Conservation (phyloP, 2,329 filamentous ascomycete species). For the Colletotrichum incanum region DNA sequence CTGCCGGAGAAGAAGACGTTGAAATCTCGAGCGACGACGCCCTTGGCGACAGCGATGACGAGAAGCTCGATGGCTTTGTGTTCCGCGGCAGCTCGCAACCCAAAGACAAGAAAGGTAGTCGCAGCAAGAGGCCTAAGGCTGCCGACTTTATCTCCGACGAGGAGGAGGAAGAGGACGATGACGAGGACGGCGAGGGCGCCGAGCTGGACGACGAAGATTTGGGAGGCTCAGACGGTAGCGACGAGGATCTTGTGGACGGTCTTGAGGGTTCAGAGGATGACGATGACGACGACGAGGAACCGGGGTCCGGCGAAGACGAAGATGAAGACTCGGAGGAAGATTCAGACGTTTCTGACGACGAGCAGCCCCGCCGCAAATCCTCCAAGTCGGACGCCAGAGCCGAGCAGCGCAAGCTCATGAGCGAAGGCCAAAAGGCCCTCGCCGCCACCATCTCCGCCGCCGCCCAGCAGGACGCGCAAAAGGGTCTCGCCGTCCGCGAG, state of each 20-base stretch:
- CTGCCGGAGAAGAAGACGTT: conserved; percentile 65
- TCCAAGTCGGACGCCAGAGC: conserved; percentile 58
- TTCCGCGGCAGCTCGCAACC: conserved; percentile 73
- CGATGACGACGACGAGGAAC: conserved; percentile 54
- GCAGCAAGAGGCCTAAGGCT: conserved; percentile 62
- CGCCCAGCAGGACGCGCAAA: conserved; percentile 83
- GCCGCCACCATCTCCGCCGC: conserved; percentile 74
- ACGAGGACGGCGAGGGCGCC: conserved; percentile 53
- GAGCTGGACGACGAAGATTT: conserved; percentile 53
- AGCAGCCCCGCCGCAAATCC: conserved; percentile 29
- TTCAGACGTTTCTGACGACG: conserved; percentile 48
- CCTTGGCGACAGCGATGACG: conserved; percentile 87
- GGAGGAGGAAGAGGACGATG: conserved; percentile 56
- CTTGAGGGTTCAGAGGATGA: conserved; percentile 44
- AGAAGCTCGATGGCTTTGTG: conserved; percentile 82
- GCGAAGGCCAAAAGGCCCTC: conserved; percentile 76
- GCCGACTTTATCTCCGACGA: conserved; percentile 71
- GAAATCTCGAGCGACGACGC: conserved; percentile 79
- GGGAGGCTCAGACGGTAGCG: conserved; percentile 49
- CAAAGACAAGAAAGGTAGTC: conserved; percentile 49
- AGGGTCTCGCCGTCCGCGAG: conserved; percentile 87
- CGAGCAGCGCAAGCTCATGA: conserved; percentile 78
- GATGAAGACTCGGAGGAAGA: conserved; percentile 55
- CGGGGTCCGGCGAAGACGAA: conserved; percentile 53
- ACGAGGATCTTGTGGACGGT: conserved; percentile 47